Conservation (phyloP, 805 yeast species). For the Wickerhamomyces strasburgensis region DNA sequence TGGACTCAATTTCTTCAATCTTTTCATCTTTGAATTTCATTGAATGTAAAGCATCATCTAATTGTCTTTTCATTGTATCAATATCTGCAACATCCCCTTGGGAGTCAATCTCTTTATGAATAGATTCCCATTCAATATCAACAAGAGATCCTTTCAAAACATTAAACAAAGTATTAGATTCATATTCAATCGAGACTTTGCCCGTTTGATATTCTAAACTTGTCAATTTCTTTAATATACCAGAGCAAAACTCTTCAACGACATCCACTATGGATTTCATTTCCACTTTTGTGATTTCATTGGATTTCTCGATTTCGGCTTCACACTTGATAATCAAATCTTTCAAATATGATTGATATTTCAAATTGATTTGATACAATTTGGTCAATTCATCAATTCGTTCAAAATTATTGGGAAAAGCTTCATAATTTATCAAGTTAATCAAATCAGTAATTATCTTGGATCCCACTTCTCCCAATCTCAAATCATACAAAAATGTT, state of each 20-base stretch:
- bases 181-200: background rate
- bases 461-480: too few relatives aligned
- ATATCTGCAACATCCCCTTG: background rate
- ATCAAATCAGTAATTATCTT: too few relatives aligned
- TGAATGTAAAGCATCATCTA: background rate
- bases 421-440: too few relatives aligned
- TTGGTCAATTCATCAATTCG: background rate
- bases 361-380: constrained; percentile 4
- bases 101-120: too few relatives aligned
- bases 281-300: constrained; percentile 3
- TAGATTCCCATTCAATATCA: background rate
- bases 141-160: background rate
- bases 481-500: too few relatives aligned
- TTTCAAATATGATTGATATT: background rate
- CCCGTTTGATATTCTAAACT: constrained; percentile 3
- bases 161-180: background rate
- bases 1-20: constrained; percentile 41
- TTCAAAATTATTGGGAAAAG: background rate
- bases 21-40: constrained; percentile 9
- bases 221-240: background rate
- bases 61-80: background rate
- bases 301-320: background rate
- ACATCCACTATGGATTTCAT: background rate
- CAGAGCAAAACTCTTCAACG: background rate
- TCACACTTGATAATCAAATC: background rate